A percentile compares a stretch with the other conserved stretches of the same genome.
Conservation (phyloP, 2,329 filamentous ascomycete genomes). For the Torrubiellomyces zombiae region DNA sequence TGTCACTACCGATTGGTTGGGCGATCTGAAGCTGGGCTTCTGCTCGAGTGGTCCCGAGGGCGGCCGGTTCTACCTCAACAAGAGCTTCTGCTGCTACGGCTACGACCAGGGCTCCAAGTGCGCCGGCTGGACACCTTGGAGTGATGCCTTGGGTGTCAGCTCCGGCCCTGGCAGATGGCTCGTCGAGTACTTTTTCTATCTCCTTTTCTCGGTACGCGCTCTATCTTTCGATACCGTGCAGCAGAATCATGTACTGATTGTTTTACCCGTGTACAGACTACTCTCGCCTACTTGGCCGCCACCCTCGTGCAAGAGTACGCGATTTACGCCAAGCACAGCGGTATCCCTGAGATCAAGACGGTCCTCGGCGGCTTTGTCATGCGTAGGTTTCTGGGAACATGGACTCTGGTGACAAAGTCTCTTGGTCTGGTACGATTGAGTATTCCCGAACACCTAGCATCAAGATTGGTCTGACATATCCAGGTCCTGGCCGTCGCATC, state of each 20-base stretch:
- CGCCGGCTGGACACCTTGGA: constrained; percentile 77
- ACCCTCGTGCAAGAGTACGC: constrained; percentile 72
- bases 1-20: constrained; percentile 82
- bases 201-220: constrained; percentile 56
- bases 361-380: constrained; percentile 90
- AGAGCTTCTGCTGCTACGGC: constrained; percentile 82
- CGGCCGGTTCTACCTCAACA: constrained; percentile 81
- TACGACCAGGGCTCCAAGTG: constrained; percentile 74
- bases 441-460: not conserved
- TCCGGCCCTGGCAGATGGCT: constrained; percentile 59
- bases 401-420: constrained; percentile 83
- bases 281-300: constrained; percentile 64
- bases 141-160: constrained; percentile 49
- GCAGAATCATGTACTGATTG: constrained; percentile 7
- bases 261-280: constrained; percentile 34
- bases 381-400: constrained; percentile 64
- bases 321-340: constrained; percentile 79
- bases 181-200: constrained; percentile 75
- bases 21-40: constrained; percentile 78
- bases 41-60: constrained; percentile 62
- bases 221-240: not conserved
- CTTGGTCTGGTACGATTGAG: constrained; percentile 54
- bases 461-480: constrained; percentile 1
- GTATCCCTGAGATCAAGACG: constrained; percentile 96
- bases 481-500: constrained; percentile 82